phyloP scores from a whole-genome alignment of 495 filamentous ascomycete genomes.

The Umbilicaria muhlenbergii region DNA sequence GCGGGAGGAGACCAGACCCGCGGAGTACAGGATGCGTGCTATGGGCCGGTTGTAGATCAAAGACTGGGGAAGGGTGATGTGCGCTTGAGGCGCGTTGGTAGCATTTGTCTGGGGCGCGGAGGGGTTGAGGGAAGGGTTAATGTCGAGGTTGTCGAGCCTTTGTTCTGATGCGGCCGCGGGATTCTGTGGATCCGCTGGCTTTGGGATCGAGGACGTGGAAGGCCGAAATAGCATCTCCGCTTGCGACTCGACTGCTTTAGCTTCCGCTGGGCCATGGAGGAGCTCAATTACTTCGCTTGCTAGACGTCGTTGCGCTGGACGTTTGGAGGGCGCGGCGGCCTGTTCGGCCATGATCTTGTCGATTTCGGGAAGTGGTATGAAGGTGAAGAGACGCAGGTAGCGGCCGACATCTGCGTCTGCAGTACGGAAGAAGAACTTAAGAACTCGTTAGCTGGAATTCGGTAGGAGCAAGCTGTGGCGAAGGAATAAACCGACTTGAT shows the following conservation, averaged over 20 bases:
- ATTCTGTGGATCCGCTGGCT: conserved; percentile 14
- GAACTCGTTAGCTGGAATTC: not conserved
- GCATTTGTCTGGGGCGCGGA: conserved; percentile 29
- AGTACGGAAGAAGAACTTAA: conserved; percentile 70
- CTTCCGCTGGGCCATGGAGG: conserved; percentile 51
- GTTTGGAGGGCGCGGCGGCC: conserved; percentile 42
- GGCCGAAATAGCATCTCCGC: conserved; percentile 42
- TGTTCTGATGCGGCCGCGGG: too few relatives aligned
- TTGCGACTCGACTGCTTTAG: conserved; percentile 36
- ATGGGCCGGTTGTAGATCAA: conserved; percentile 47
- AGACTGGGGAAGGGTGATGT: conserved; percentile 46
- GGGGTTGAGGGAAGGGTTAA: conserved; percentile 18
- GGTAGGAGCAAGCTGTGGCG: not conserved
- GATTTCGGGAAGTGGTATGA: conserved; percentile 56
- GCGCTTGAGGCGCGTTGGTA: conserved; percentile 27
- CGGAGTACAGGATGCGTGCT: conserved; percentile 45
- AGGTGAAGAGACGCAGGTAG: conserved; percentile 83
- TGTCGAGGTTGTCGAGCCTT: not conserved
- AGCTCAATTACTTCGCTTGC: conserved; percentile 68
- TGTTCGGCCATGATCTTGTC: conserved; percentile 50
- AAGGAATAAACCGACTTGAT: conserved; percentile 38
- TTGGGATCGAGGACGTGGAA: conserved; percentile 14
- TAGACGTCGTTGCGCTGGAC: conserved; percentile 66
- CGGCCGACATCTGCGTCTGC: conserved; percentile 64
- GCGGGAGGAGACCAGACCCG: conserved; percentile 48